phyloP scores from a whole-genome alignment of 2,329 filamentous ascomycete species.

The Fusarium nelsonii region DNA sequence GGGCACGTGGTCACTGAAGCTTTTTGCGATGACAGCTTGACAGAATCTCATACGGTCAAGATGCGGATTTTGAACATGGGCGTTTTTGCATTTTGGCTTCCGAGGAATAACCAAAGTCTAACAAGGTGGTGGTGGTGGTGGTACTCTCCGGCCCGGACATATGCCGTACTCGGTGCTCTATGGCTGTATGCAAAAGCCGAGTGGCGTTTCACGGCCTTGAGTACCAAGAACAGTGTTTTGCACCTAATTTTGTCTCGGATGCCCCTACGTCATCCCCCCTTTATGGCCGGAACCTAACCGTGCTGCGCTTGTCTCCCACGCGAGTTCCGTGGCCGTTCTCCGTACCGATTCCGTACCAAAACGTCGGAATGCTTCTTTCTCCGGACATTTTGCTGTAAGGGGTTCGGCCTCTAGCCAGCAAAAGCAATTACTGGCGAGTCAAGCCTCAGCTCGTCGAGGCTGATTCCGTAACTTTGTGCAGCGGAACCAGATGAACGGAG shows the following conservation, averaged over 20 bases:
- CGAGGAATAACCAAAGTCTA: constrained; percentile 12
- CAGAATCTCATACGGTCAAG: constrained; percentile 26
- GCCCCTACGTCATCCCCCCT: constrained; percentile 3
- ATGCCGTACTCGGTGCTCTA: constrained; percentile 9
- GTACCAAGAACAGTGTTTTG: constrained; percentile 14
- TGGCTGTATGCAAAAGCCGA: constrained; percentile 7
- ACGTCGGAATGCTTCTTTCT: neutral
- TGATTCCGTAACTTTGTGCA: neutral
- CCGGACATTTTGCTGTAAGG: constrained; percentile 1
- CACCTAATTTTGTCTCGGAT: neutral
- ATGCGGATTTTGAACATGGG: constrained; percentile 20
- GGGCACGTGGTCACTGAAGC: constrained; percentile 21
- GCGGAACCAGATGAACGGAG: neutral
- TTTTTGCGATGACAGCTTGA: constrained; percentile 28
- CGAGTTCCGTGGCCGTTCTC: neutral
- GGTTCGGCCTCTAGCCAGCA: neutral
- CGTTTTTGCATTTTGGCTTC: constrained; percentile 3
- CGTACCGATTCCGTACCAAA: neutral
- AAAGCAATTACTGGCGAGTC: constrained; percentile 9
- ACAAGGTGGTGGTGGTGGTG: neutral
- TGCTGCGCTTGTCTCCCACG: neutral
- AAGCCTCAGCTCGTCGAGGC: constrained; percentile 3
- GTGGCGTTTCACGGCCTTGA: constrained; percentile 17
- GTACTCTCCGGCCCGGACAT: neutral
- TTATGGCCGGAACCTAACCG: neutral